Evolutionary conservation across 148 eudicot genomes (phyloP), one percentile per base, ranked within the genome.

Genomic region (Cornus kousa): DNA sequence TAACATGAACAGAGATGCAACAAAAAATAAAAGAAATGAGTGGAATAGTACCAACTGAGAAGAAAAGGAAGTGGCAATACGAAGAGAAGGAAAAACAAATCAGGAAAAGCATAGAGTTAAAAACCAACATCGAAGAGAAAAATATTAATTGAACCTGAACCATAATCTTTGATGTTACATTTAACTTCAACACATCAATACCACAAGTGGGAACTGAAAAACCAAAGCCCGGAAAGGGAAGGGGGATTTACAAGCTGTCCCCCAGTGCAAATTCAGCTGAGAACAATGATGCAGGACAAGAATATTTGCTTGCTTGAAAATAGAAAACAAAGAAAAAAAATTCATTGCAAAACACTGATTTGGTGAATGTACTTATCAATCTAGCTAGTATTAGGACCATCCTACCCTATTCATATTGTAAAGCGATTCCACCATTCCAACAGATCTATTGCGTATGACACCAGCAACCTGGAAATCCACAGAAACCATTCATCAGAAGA

Each of bases 341-440:
- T 11, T 53, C 59, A 53, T 14, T 16, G 19, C 59, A 53, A 53
- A 4, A 48, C 53, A 48, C 12, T 48, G 53, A 53, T 53, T 53
- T 53, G 59, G 59, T 53, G 19, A 53, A 53, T 53, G 59, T 53
- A 53, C 16, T 53, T 53, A 53, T 53, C 48, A 43, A 43, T 43
- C 16, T 53, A 53, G 59, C 59, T 12, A 53, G 59, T 1, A 0
- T 16, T 53, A 53, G 59, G 59, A 53, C 19, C 14, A 77, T 4
- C 74, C 91, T 85, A 90, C 94, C 75, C 85, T 85, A 72, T 88
- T 90, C 90, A 88, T 88, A 64, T 74, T 83, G 84, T 88, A 87
- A 75, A 90, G 89, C 23, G 90, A 91, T 84, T 88, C 94, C 70
- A 90, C 86, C 91, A 87, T 90, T 28, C 87, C 89, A n/a, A 77